Evolutionary conservation across 495 filamentous ascomycete genomes (phyloP).

Genomic region (Aspergillus sclerotioniger): DNA sequence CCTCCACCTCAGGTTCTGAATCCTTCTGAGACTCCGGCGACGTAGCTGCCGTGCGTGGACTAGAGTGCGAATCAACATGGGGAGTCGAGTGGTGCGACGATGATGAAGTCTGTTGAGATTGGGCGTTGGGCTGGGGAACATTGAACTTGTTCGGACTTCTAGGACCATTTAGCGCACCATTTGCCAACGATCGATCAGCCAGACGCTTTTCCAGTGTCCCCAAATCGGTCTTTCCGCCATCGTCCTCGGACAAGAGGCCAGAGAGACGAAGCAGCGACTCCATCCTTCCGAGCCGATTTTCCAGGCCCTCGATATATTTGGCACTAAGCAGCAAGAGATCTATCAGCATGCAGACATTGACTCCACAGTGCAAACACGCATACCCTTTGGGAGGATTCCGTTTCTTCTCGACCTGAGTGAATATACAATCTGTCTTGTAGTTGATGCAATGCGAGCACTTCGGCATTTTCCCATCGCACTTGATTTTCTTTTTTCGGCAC

Average conservation of each 20-base stretch:
- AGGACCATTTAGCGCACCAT: conserved; percentile 35
- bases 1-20: conserved; percentile 75
- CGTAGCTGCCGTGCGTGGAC: conserved; percentile 57
- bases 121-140: conserved; percentile 25
- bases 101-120: conserved; percentile 24
- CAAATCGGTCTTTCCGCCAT: conserved; percentile 83
- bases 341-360: conserved; percentile 16
- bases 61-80: conserved; percentile 51
- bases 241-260: conserved; percentile 82
- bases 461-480: conserved; percentile 95
- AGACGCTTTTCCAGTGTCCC: conserved; percentile 82
- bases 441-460: conserved; percentile 95
- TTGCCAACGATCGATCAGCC: conserved; percentile 57
- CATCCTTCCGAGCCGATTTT: conserved; percentile 93
- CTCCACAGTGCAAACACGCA: conserved; percentile 14
- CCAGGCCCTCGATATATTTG: conserved; percentile 97
- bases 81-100: conserved; percentile 46
- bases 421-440: conserved; percentile 97
- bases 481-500: conserved; percentile 99
- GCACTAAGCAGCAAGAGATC: conserved; percentile 54
- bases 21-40: conserved; percentile 58
- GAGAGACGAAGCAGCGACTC: conserved; percentile 84
- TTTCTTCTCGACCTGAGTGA: conserved; percentile 98
- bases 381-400: conserved; percentile 96
- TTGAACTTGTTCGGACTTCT: conserved; percentile 33